Conservation (phyloP, 345 rosid species). For the Raphanus sativus region DNA sequence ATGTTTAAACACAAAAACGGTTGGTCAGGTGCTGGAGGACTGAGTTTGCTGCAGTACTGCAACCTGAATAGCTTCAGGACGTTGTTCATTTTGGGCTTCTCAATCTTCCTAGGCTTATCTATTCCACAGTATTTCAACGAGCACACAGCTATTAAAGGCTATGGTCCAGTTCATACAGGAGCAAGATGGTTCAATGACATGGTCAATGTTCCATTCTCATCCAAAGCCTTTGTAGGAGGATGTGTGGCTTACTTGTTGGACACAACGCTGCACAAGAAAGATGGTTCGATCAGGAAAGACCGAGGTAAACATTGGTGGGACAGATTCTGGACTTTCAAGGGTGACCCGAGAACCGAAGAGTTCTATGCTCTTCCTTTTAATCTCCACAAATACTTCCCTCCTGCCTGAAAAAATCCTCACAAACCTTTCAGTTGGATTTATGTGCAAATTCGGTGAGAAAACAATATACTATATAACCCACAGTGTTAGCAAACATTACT, state of each 20-base stretch:
- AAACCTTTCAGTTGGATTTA: not conserved
- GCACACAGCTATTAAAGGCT: constrained; percentile 77
- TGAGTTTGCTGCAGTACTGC: constrained; percentile 87
- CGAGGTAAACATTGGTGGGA: constrained; percentile 98
- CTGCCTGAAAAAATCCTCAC: constrained; percentile 47
- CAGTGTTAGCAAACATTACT: not conserved
- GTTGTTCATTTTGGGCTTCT: constrained; percentile 76
- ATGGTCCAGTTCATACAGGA: constrained; percentile 77
- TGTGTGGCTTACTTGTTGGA: constrained; percentile 74
- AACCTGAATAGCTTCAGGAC: constrained; percentile 88
- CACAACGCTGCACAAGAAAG: constrained; percentile 63
- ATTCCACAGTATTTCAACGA: constrained; percentile 92
- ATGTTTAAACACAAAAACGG: constrained; percentile 5
- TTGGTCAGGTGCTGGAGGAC: constrained; percentile 80
- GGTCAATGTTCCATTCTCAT: constrained; percentile 82
- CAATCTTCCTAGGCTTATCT: constrained; percentile 85
- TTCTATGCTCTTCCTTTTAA: constrained; percentile 92
- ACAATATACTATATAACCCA: constrained; percentile 1
- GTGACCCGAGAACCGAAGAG: constrained; percentile 74
- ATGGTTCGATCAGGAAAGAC: constrained; percentile 64
- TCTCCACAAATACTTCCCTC: constrained; percentile 86
- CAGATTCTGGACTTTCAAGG: constrained; percentile 65
- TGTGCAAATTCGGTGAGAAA: constrained; percentile 21
- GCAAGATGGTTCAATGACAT: constrained; percentile 98
- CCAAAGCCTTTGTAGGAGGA: constrained; percentile 90